A percentile compares a stretch with the other conserved stretches of the same genome.
phyloP scores from a whole-genome alignment of 2,329 filamentous ascomycete species.

The Nothomitra cinnamomea region DNA sequence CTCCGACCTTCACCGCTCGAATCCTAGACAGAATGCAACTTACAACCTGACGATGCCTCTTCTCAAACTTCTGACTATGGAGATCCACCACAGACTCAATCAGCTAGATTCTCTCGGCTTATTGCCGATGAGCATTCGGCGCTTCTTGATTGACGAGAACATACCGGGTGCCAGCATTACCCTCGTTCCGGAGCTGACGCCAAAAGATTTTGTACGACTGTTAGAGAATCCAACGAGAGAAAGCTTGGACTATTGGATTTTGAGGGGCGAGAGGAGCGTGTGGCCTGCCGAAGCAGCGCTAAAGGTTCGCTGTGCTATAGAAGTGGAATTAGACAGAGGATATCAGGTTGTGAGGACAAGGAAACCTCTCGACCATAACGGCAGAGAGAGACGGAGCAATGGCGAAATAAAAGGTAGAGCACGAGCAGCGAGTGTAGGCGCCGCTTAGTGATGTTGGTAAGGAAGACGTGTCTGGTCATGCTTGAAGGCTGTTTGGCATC shows the following conservation, averaged over 20 bases:
- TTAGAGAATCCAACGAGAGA: conserved; percentile 68
- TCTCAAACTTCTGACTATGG: conserved; percentile 53
- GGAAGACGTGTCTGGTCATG: too few species aligned
- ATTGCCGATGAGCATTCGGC: conserved; percentile 50
- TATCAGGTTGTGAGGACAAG: conserved; percentile 60
- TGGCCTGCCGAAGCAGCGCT: conserved; percentile 81
- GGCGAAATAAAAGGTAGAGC: not conserved
- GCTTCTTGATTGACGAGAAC: conserved; percentile 68
- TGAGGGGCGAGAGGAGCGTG: conserved; percentile 67
- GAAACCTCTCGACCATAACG: conserved; percentile 16
- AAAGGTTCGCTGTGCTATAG: conserved; percentile 65
- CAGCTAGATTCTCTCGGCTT: conserved; percentile 65
- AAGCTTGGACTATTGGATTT: conserved; percentile 69
- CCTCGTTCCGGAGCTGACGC: conserved; percentile 61
- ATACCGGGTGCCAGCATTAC: conserved; percentile 65
- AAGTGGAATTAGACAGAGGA: conserved; percentile 71
- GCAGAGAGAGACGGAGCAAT: not conserved
- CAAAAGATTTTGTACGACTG: conserved; percentile 56
- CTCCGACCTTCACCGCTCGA: conserved; percentile 60
- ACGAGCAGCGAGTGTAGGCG: not conserved
- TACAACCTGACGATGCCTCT: conserved; percentile 37
- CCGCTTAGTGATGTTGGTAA: not conserved
- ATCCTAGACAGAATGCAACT: conserved; percentile 35
- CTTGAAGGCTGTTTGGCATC: too few species aligned
- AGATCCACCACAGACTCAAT: conserved; percentile 62